Base-by-base conservation (phyloP, 2,329 filamentous ascomycete genomes). In the Pezicula carpinea region DNA sequence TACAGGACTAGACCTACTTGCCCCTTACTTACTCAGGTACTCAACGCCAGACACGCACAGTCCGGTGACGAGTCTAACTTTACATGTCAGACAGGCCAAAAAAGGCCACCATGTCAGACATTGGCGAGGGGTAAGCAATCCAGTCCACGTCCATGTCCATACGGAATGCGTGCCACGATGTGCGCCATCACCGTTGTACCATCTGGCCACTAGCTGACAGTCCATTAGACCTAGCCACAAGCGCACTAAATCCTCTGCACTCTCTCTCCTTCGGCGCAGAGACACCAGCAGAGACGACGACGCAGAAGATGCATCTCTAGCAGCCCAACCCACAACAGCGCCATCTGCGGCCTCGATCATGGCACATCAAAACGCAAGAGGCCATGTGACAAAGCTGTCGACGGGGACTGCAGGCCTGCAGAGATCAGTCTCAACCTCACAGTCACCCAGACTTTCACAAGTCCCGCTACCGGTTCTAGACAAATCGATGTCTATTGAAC, bases 401-500 rank as follows among this genome's bases (percentile, higher is more conserved):
- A 58, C 58, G 22, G 54, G 57, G 5, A 59, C 57, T 33, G 50
- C 56, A 29, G 54, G 59, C n/a, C 42, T 61, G 33, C 59, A 59
- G 56, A 55, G 58, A 48, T 58, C 61, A 13, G 49, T 49, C 13
- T 56, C 56, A 5, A 61, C 55, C 43, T 14, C 55, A 8, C 48
- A 55, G 8, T 21, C 44, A 10, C 34, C 55, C 5, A 48, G 47
- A 51, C 47, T 46, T 19, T 51, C 52, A 46, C 43, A 55, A 19
- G 17, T 49, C 17, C 44, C 50, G 33, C 13, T 48, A 18, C 43
- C 54, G 4, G 18, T 42, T 15, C 55, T 51, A 26, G 63, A 64
- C 15, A 64, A 63, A 26, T 50, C 55, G 4, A 50, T 71, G 52
- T 83, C 81, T 19, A 87, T 99, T 49, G 91, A 99, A 64, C 90